Conservation (phyloP, 202 grass and related monocot genomes). For the Elaeis oleifera region DNA sequence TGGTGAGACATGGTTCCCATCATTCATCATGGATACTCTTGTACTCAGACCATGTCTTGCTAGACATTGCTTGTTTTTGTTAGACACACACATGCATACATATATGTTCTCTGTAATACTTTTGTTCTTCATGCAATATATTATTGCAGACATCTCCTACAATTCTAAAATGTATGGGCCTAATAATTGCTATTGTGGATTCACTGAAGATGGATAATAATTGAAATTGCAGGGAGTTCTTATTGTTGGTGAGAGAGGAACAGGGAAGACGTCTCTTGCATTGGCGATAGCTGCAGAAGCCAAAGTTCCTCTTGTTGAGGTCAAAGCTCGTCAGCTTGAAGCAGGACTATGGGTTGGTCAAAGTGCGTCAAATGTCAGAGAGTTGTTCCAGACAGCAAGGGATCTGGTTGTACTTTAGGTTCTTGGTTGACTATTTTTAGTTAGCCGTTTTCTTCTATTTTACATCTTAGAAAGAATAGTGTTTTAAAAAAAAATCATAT, state of each 20-base stretch:
- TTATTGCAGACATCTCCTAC: neutral
- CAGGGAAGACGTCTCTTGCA: slow-evolving; percentile 34
- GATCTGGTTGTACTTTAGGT: slow-evolving; percentile 20
- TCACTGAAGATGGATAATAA: slow-evolving; percentile 1
- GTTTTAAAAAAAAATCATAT: no score
- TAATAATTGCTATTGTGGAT: neutral
- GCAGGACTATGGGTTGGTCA: slow-evolving; percentile 31
- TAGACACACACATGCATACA: no score
- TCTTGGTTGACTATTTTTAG: neutral
- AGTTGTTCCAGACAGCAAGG: slow-evolving; percentile 33
- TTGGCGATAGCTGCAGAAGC: slow-evolving; percentile 34
- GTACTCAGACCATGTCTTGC: no score
- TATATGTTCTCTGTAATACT: no score
- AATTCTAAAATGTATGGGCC: no score
- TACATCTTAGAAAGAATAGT: no score
- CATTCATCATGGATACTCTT: no score
- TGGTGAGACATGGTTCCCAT: no score
- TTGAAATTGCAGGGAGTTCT: slow-evolving; percentile 26
- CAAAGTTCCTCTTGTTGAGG: slow-evolving; percentile 30
- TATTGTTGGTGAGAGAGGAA: slow-evolving; percentile 34
- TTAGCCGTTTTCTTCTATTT: no score
- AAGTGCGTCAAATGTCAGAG: slow-evolving; percentile 35
- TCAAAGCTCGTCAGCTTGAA: slow-evolving; percentile 28
- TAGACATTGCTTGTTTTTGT: no score
- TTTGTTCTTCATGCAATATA: no score